These are phyloP conservation scores for Diatrype stigma DNA, from an alignment of 2,329 filamentous ascomycete species.

Conservation along the genomic window DNA sequence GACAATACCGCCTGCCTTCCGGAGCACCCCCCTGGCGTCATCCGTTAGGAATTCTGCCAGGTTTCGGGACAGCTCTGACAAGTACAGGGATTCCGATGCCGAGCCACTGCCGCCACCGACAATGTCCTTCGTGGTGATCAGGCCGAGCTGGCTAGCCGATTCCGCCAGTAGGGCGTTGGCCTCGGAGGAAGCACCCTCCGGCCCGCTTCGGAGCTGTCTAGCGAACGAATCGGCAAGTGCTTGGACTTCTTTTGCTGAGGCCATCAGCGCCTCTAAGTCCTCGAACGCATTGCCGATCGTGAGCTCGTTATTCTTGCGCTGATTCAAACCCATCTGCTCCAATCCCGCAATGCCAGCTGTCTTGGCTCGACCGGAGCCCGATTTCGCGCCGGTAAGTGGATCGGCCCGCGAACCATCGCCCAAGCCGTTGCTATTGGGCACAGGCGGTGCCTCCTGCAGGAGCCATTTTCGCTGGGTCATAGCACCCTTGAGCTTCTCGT, in stretches of 20 bases:
- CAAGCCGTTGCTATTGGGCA: conserved; percentile 58
- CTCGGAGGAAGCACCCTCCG: conserved; percentile 60
- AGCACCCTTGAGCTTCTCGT: conserved; percentile 81
- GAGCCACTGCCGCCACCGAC: conserved; percentile 66
- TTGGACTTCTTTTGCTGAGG: conserved; percentile 93
- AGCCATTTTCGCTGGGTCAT: conserved; percentile 96
- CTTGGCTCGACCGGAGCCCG: conserved; percentile 40
- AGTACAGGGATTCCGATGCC: conserved; percentile 72
- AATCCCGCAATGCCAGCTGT: conserved; percentile 87
- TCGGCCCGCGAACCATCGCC: conserved; percentile 32
- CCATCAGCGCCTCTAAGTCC: conserved; percentile 94
- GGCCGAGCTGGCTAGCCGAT: conserved; percentile 76
- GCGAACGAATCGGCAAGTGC: conserved; percentile 87
- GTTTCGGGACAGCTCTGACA: conserved; percentile 81
- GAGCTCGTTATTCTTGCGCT: conserved; percentile 87
- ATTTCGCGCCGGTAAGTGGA: conserved; percentile 22
- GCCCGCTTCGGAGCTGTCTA: conserved; percentile 54
- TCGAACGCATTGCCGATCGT: conserved; percentile 94
- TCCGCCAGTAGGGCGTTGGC: conserved; percentile 73
- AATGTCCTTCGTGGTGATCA: conserved; percentile 95
- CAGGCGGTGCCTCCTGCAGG: conserved; percentile 80
- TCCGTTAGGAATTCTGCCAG: conserved; percentile 87
- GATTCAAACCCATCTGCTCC: conserved; percentile 77
- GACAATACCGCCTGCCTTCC: conserved; percentile 80
- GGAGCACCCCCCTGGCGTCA: conserved; percentile 72